Conservation (phyloP, 164 flowering plant species). For the Nymphaea colorata region DNA sequence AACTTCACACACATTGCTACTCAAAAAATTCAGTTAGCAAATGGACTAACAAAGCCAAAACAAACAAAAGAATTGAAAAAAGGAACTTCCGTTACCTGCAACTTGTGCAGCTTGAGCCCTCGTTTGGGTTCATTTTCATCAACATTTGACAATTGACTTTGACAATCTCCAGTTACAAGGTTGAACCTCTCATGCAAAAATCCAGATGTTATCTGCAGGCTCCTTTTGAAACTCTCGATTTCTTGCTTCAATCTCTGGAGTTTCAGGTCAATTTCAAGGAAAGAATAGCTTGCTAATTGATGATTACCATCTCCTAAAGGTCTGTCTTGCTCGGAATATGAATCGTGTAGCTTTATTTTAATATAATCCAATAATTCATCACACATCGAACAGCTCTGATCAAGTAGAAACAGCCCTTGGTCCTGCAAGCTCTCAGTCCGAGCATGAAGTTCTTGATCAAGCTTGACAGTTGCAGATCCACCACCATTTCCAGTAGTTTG, state of each 20-base stretch:
- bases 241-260: constrained; percentile 65
- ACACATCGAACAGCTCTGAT: constrained; percentile 42
- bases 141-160: neutral
- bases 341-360: constrained; percentile 28
- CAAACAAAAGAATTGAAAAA: neutral
- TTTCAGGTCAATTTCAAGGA: constrained; percentile 75
- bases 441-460: constrained; percentile 56
- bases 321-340: constrained; percentile 9
- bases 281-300: constrained; percentile 38
- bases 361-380: constrained; percentile 42
- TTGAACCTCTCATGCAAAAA: constrained; percentile 33
- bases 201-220: constrained; percentile 40
- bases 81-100: neutral
- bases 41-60: too few species aligned
- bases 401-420: constrained; percentile 49
- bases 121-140: neutral
- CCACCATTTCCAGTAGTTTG: constrained; percentile 34
- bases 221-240: constrained; percentile 45
- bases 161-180: neutral
- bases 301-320: constrained; percentile 17
- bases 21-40: too few species aligned
- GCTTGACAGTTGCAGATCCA: constrained; percentile 30
- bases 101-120: neutral
- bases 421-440: constrained; percentile 46
- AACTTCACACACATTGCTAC: constrained; percentile 4